These are phyloP conservation scores for Mycena metata DNA, from an alignment of 768 basidiomycete genomes.

Conservation along the genomic window DNA sequence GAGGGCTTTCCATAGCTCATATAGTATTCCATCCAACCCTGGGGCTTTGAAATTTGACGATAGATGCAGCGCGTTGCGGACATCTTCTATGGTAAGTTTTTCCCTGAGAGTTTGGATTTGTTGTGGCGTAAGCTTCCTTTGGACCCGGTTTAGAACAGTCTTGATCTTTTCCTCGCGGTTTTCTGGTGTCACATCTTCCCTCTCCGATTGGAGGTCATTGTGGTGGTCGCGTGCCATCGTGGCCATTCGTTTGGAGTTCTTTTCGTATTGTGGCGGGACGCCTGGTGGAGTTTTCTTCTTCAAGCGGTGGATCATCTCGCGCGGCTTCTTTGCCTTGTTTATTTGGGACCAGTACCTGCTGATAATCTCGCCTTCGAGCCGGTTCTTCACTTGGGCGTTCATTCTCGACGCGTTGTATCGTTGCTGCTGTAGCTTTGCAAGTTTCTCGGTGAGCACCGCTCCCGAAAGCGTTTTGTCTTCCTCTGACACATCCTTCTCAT, in stretches of 20 bases:
- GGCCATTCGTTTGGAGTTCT: not conserved
- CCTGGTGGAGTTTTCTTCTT: not conserved
- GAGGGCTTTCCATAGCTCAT: conserved; percentile 5
- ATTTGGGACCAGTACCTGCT: not conserved
- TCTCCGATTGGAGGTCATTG: not conserved
- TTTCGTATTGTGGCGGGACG: not conserved
- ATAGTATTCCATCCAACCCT: not conserved
- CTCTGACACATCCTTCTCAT: not conserved
- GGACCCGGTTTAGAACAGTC: not conserved
- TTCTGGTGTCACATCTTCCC: not conserved
- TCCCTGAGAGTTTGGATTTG: not conserved
- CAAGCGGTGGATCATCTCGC: not conserved
- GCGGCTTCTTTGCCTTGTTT: not conserved
- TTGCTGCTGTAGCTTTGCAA: not conserved
- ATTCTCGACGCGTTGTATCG: not conserved
- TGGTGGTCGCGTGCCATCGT: not conserved
- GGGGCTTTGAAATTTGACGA: conserved; percentile 9
- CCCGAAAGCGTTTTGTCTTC: not conserved
- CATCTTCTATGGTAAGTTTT: not conserved
- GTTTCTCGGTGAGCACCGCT: not conserved
- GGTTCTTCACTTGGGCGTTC: not conserved
- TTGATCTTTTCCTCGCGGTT: not conserved
- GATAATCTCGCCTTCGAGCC: not conserved
- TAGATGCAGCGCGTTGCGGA: not conserved
- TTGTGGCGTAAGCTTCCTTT: not conserved